Base-by-base conservation (phyloP, 441 rosid species). In the Adansonia rubrostipa region DNA sequence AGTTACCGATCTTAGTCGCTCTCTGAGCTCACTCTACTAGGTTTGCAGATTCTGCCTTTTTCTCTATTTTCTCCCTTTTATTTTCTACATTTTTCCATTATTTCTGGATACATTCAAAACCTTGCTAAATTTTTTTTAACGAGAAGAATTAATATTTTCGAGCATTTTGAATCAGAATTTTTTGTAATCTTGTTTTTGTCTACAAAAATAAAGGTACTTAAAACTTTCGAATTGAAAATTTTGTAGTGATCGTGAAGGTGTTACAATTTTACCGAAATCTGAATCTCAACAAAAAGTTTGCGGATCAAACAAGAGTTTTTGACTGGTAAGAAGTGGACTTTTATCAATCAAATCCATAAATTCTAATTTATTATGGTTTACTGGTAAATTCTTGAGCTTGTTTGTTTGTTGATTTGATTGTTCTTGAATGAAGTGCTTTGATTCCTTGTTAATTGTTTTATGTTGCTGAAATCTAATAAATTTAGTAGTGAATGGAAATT, bases 391-490 rank as follows among this genome's bases (percentile, higher is more conserved):
- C 17, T 71, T 53, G 61, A 51, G 62, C 14, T 68, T 45, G n/a
- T 45, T 71, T 71, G 13, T 71, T 28, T 70, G 36, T 15, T 14
- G 45, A 28, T 71, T 24, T 33, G 14, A 50, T 1, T 7, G 19
- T 51, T 71, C 14, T 28, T 71, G 61, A 51, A 33, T 71, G 47
- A n/a, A 24, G n/a, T 53, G 22, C 60, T 71, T 15, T 71, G 61
- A 9, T 17, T 71, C 24, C 7, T 15, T 71, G 15, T 15, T 15
- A 71, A 71, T 50, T 50, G 58, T 50, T 28, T 28, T 51, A 0
- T 71, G 1, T 50, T 50, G 61, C 74, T 28, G 74, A 71, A 48
- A 48, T 69, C 58, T 69, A 13, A 22, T 22, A 69, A 68, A 13
- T 22, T 22, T 22, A 13, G 74, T 28, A 24, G 20, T 33, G 8